Percentiles rank a stretch among this genome's conserved stretches.
Evolutionary conservation across 2,329 filamentous ascomycete species (phyloP).

Genomic region (Huntiella bhutanensis): DNA sequence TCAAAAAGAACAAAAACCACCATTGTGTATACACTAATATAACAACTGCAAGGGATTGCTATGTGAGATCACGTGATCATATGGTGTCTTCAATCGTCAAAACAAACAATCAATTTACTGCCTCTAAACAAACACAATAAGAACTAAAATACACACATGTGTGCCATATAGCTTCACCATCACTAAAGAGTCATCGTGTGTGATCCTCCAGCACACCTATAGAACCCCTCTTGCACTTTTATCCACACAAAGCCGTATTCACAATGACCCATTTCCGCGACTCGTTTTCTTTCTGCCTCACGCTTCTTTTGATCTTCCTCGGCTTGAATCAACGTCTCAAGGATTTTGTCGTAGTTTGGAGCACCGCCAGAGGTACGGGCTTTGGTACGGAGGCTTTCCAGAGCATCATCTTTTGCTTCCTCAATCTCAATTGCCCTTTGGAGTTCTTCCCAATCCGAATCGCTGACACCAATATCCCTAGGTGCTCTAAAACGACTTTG

Average conservation of each 20-base stretch:
- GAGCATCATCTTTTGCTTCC: slow-evolving; percentile 20
- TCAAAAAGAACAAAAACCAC: too few species aligned
- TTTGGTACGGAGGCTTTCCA: slow-evolving; percentile 17
- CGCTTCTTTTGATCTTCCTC: slow-evolving; percentile 24
- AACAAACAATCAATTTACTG: too few species aligned
- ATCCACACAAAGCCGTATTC: slow-evolving; percentile 50
- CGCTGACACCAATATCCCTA: slow-evolving; percentile 38
- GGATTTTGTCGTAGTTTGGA: slow-evolving; percentile 18
- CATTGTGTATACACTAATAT: too few species aligned
- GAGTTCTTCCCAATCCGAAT: slow-evolving; percentile 42
- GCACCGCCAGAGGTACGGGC: slow-evolving; percentile 12
- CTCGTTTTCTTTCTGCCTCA: slow-evolving; percentile 23
- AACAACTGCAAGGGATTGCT: too few species aligned
- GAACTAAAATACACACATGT: too few species aligned
- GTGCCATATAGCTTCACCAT: too few species aligned
- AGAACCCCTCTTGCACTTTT: slow-evolving; percentile 32
- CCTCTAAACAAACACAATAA: too few species aligned
- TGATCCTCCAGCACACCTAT: slow-evolving; percentile 39
- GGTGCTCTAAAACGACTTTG: background rate
- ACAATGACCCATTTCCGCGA: slow-evolving; percentile 37
- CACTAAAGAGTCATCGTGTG: slow-evolving; percentile 24
- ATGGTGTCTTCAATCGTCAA: too few species aligned
- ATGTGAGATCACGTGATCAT: too few species aligned
- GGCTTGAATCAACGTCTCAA: slow-evolving; percentile 19
- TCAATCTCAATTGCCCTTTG: slow-evolving; percentile 27